phyloP scores from a whole-genome alignment of 2,329 filamentous ascomycete genomes.

The Cercospora beticola region DNA sequence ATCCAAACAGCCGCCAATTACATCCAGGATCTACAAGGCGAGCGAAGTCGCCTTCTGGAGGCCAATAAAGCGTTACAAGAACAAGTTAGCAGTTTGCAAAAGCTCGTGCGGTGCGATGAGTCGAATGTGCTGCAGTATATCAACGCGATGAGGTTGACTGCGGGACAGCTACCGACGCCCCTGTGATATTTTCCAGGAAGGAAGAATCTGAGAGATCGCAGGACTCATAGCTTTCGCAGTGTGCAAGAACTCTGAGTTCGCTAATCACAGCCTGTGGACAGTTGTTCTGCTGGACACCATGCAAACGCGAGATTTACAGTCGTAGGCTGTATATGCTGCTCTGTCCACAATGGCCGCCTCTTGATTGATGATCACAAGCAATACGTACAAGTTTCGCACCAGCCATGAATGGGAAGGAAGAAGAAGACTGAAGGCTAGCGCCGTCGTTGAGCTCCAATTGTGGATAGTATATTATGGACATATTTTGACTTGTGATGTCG shows the following conservation, averaged over 20 bases:
- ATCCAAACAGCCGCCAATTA: slow-evolving; percentile 48
- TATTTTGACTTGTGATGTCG: background rate
- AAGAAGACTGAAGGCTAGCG: background rate
- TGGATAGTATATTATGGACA: background rate
- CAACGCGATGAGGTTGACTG: slow-evolving; percentile 12
- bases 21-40: slow-evolving; percentile 48
- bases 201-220: background rate
- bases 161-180: background rate
- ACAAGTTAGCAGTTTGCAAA: slow-evolving; percentile 45
- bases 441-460: background rate
- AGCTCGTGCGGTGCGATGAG: slow-evolving; percentile 49
- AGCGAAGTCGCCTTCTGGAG: slow-evolving; percentile 42
- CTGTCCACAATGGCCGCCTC: background rate
- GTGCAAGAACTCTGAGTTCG: background rate
- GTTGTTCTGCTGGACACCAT: background rate
- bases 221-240: background rate
- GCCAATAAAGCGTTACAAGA: slow-evolving; percentile 43
- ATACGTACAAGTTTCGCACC: background rate
- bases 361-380: background rate
- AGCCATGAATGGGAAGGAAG: background rate
- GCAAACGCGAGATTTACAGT: background rate
- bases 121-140: slow-evolving; percentile 12
- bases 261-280: background rate
- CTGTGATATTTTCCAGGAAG: background rate
- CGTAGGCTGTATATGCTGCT: background rate